Percentiles rank a stretch among this genome's conserved stretches.
Evolutionary conservation across 1,284 basidiomycete species (phyloP).

Genomic region (Agaricales sp.): DNA sequence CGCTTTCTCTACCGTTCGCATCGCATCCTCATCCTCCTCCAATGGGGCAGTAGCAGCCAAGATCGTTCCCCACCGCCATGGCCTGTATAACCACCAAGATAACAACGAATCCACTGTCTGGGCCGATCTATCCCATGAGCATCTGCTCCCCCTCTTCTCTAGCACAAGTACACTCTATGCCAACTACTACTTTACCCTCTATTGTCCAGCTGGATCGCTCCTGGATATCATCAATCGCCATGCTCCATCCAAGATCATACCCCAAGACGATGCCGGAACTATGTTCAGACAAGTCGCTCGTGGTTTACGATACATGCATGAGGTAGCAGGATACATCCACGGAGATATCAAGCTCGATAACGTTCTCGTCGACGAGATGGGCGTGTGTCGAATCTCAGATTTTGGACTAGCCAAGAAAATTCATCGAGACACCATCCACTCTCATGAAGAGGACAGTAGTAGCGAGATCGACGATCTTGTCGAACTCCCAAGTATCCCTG

Average conservation of each 20-base stretch:
- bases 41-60: constrained; percentile 57
- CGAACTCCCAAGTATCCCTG: neutral
- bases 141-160: constrained; percentile 58
- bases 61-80: constrained; percentile 39
- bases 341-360: constrained; percentile 97
- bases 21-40: constrained; percentile 35
- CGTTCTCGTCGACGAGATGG: constrained; percentile 81
- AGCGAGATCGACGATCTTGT: constrained; percentile 17
- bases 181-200: constrained; percentile 59
- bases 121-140: constrained; percentile 46
- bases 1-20: constrained; percentile 61
- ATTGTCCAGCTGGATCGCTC: constrained; percentile 57
- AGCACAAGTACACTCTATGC: constrained; percentile 38
- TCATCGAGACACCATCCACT: constrained; percentile 37
- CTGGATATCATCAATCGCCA: constrained; percentile 53
- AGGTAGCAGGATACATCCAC: constrained; percentile 71
- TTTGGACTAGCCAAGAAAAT: constrained; percentile 73
- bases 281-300: constrained; percentile 85
- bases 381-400: constrained; percentile 72
- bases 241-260: constrained; percentile 30
- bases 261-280: constrained; percentile 46
- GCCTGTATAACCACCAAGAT: constrained; percentile 29
- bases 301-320: constrained; percentile 82
- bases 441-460: constrained; percentile 22
- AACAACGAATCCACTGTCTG: constrained; percentile 57